Conservation (phyloP, 2,329 filamentous ascomycete genomes). For the Paraconiothyrium sp. region DNA sequence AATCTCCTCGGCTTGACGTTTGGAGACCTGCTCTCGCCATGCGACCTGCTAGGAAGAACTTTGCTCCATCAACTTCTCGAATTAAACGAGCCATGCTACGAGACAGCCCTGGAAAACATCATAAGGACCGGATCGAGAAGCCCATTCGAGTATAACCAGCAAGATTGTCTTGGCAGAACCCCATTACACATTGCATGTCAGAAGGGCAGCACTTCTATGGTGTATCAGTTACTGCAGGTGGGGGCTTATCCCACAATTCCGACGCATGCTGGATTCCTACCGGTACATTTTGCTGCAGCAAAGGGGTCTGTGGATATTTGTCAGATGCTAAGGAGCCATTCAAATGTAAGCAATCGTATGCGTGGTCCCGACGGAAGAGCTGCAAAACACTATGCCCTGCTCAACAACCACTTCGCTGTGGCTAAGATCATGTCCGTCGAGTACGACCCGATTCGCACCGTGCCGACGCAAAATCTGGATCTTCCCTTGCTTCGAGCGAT, state of each 20-base stretch:
- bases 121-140: too few relatives aligned
- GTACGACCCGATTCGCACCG: not conserved
- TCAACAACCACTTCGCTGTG: not conserved
- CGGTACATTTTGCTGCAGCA: slow-evolving; percentile 9
- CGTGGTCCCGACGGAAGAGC: not conserved
- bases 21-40: not conserved
- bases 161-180: slow-evolving; percentile 10
- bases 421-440: not conserved
- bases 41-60: slow-evolving; percentile 8
- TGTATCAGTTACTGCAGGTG: not conserved
- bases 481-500: not conserved
- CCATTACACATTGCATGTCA: slow-evolving; percentile 14
- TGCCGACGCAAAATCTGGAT: not conserved
- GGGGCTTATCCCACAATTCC: not conserved
- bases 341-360: not conserved
- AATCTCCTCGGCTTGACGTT: not conserved
- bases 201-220: not conserved
- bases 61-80: slow-evolving; percentile 7
- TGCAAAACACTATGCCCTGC: slow-evolving; percentile 1
- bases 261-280: not conserved
- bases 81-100: too few relatives aligned
- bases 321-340: not conserved
- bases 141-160: not conserved
- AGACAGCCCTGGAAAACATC: not conserved
- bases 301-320: slow-evolving; percentile 3